Conservation (phyloP, 192 early-diverging fungal genomes). For the Backusella parvicylindrica region DNA sequence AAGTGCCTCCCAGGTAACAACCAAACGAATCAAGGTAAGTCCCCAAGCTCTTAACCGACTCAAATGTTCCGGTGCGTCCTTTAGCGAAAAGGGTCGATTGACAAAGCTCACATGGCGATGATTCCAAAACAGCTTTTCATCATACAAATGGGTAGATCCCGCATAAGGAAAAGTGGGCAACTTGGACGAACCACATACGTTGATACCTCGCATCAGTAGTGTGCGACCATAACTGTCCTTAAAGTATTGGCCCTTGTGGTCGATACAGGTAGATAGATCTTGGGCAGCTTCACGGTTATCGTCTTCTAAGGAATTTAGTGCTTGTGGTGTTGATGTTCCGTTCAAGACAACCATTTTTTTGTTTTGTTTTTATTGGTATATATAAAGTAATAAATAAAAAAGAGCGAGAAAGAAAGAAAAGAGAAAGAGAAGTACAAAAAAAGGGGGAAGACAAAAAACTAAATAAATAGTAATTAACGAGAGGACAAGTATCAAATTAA, state of each 20-base stretch:
- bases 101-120: conserved; percentile 76
- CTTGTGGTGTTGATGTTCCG: neutral
- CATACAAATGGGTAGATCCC: conserved; percentile 56
- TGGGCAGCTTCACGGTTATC: conserved; percentile 6
- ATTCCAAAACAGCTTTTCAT: conserved; percentile 57
- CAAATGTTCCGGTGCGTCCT: conserved; percentile 75
- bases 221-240: conserved; percentile 54
- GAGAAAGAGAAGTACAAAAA: neutral
- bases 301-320: neutral
- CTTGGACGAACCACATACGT: conserved; percentile 75
- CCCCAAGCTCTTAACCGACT: conserved; percentile 71
- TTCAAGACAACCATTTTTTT: neutral
- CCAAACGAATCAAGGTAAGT: conserved; percentile 70
- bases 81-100: conserved; percentile 72
- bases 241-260: conserved; percentile 33
- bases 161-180: conserved; percentile 65
- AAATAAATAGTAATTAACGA: neutral
- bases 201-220: conserved; percentile 71
- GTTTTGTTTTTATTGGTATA: neutral
- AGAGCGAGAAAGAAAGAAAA: neutral
- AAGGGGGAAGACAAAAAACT: neutral
- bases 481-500: neutral
- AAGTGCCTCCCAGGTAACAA: conserved; percentile 81
- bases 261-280: conserved; percentile 7
- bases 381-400: neutral